A percentile compares a stretch with the other conserved stretches of the same genome.
Conservation (phyloP, 2,329 filamentous ascomycete species). For the Epicoccum nigrum region DNA sequence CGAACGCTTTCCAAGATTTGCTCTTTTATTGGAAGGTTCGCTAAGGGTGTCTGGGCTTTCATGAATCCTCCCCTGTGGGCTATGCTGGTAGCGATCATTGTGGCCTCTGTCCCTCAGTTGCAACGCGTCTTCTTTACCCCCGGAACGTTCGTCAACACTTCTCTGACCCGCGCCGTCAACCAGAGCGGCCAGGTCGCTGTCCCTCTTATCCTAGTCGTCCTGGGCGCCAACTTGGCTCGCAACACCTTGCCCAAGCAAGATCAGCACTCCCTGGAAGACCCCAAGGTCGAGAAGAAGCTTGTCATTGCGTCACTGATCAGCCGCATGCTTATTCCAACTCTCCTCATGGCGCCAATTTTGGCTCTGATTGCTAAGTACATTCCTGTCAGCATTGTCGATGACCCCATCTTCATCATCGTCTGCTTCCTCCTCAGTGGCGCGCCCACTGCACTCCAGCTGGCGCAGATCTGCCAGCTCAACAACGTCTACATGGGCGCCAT, state of each 20-base stretch:
- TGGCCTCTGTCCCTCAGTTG: constrained; percentile 83
- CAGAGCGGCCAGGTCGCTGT: constrained; percentile 92
- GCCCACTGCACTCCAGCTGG: constrained; percentile 89
- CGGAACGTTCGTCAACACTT: constrained; percentile 90
- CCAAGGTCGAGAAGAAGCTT: constrained; percentile 71
- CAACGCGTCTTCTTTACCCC: constrained; percentile 87
- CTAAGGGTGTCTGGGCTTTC: constrained; percentile 80
- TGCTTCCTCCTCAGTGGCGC: constrained; percentile 96
- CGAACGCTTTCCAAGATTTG: constrained; percentile 53
- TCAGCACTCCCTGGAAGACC: constrained; percentile 71
- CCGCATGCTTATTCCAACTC: constrained; percentile 88
- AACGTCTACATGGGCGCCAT: constrained; percentile 94
- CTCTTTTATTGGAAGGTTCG: constrained; percentile 57
- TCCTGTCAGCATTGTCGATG: constrained; percentile 90
- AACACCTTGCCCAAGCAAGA: constrained; percentile 79
- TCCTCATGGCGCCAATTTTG: constrained; percentile 90
- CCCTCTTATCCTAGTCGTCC: constrained; percentile 90
- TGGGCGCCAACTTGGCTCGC: constrained; percentile 91
- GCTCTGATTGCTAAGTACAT: constrained; percentile 88
- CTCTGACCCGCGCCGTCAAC: constrained; percentile 82
- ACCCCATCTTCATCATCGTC: constrained; percentile 97
- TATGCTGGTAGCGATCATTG: constrained; percentile 88
- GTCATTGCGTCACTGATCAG: constrained; percentile 84
- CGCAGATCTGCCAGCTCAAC: constrained; percentile 98
- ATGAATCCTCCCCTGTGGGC: constrained; percentile 99